Conservation (phyloP, 495 filamentous ascomycete species). For the Xylaria longipes region DNA sequence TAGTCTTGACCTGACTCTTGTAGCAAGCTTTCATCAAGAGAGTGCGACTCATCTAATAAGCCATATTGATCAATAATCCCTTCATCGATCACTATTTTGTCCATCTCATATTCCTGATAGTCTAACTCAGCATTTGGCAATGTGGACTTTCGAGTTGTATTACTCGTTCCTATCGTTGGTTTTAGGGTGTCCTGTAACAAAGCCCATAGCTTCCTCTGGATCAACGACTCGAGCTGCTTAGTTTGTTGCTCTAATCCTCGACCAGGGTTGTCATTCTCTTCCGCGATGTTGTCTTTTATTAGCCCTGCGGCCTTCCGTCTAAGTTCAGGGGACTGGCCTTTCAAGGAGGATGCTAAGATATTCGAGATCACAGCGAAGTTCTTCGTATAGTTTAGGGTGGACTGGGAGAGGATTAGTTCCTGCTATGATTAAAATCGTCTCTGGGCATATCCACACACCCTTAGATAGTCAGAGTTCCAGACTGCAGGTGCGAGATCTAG, state of each 20-base stretch:
- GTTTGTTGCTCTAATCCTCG: neutral
- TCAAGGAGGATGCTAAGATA: slow-evolving; percentile 33
- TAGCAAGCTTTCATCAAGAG: neutral
- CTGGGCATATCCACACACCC: slow-evolving; percentile 34
- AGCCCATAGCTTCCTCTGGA: slow-evolving; percentile 35
- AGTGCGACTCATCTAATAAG: neutral
- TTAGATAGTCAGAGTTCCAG: slow-evolving; percentile 52
- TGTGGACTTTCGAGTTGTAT: neutral
- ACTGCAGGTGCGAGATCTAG: slow-evolving; percentile 52
- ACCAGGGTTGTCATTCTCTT: neutral
- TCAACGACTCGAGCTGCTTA: slow-evolving; percentile 9
- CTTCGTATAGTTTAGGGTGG: slow-evolving; percentile 30
- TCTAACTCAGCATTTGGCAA: neutral
- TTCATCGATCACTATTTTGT: slow-evolving; percentile 6
- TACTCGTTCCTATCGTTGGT: slow-evolving; percentile 26
- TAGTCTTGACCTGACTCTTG: neutral
- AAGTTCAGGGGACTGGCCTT: slow-evolving; percentile 31
- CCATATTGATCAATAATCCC: neutral
- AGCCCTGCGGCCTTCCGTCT: slow-evolving; percentile 30
- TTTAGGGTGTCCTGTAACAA: slow-evolving; percentile 30
- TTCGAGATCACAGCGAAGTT: slow-evolving; percentile 33
- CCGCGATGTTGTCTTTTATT: neutral
- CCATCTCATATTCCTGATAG: neutral
- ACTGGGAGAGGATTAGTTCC: slow-evolving; percentile 34
- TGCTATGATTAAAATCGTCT: neutral